Evolutionary conservation across 2,329 filamentous ascomycete species (phyloP).

Genomic region (Aspergillus sp.): DNA sequence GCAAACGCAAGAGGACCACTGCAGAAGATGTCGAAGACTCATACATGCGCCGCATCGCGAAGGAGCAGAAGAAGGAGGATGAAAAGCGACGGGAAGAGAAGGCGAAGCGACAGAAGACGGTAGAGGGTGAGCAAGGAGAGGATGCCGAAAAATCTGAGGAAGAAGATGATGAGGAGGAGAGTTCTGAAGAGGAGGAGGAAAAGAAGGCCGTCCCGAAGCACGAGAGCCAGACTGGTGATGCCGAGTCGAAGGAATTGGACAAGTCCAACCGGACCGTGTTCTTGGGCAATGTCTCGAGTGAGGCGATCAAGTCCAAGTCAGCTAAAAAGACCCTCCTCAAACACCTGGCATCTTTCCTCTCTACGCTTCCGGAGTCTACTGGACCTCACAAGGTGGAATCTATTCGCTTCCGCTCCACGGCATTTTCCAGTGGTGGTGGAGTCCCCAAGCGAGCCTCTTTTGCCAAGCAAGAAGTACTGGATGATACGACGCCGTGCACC

Average conservation of each 20-base stretch:
- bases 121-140: slow-evolving; percentile 58
- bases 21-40: slow-evolving; percentile 48
- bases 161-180: slow-evolving; percentile 34
- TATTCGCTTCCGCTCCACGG: slow-evolving; percentile 88
- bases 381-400: slow-evolving; percentile 77
- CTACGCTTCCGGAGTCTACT: slow-evolving; percentile 50
- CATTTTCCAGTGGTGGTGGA: slow-evolving; percentile 68
- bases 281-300: slow-evolving; percentile 82
- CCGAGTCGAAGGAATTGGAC: slow-evolving; percentile 63
- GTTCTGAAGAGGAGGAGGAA: slow-evolving; percentile 34
- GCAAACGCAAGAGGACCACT: slow-evolving; percentile 58
- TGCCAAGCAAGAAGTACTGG: slow-evolving; percentile 87
- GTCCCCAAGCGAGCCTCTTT: slow-evolving; percentile 94
- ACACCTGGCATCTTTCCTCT: slow-evolving; percentile 77
- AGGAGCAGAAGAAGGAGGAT: slow-evolving; percentile 43
- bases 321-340: slow-evolving; percentile 75
- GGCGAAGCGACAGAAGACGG: slow-evolving; percentile 42
- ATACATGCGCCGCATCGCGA: slow-evolving; percentile 47
- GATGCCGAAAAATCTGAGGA: slow-evolving; percentile 27
- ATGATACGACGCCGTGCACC: slow-evolving; percentile 84
- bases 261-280: slow-evolving; percentile 91
- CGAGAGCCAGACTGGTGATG: slow-evolving; percentile 39
- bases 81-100: slow-evolving; percentile 21
- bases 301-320: slow-evolving; percentile 78
- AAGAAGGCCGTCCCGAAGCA: slow-evolving; percentile 37